These are phyloP conservation scores for Neurospora crassa DNA, from an alignment of 2,329 filamentous ascomycete species.

Conservation along the genomic window DNA sequence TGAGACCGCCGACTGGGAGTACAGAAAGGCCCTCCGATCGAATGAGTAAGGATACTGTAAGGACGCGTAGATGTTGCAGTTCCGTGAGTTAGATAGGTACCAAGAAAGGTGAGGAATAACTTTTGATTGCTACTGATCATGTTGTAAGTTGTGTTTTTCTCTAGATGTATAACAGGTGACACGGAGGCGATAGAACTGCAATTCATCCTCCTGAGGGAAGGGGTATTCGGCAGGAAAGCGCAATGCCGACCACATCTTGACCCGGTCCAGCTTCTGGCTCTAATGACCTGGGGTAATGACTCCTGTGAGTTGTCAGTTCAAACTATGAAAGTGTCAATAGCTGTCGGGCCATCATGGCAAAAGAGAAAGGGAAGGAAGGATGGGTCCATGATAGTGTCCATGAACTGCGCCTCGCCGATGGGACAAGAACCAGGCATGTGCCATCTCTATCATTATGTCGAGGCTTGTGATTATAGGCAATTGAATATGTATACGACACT, in stretches of 20 bases:
- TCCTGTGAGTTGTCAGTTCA: neutral
- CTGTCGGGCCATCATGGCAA: neutral
- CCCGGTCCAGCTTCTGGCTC: neutral
- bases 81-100: neutral
- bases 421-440: neutral
- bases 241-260: neutral
- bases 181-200: neutral
- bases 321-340: neutral
- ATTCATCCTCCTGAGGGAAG: neutral
- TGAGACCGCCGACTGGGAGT: neutral
- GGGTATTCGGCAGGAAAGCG: neutral
- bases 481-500: neutral
- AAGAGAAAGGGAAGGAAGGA: neutral
- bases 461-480: neutral
- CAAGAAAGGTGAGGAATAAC: neutral
- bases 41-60: neutral
- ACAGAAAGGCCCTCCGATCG: neutral
- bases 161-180: neutral
- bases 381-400: neutral
- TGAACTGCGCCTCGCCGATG: neutral
- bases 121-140: neutral
- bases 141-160: neutral
- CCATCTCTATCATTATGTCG: neutral
- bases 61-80: neutral
- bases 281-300: neutral